Percentiles rank a stretch among this genome's conserved stretches.
Evolutionary conservation across 305 asterid species (phyloP).

Genomic region (Fraxinus sp.): DNA sequence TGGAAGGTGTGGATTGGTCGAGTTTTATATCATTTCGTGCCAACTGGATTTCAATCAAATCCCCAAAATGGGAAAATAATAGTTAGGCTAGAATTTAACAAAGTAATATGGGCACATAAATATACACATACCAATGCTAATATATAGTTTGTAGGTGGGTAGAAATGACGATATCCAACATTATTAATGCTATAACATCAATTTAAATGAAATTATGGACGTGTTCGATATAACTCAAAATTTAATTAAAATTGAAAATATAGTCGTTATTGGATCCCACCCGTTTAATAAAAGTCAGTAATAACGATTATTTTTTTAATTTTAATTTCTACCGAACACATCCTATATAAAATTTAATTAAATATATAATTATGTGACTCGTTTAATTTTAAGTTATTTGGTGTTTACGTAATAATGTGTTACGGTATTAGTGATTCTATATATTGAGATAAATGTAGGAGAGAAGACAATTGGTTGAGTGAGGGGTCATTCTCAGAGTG

Average conservation of each 20-base stretch:
- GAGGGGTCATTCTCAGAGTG: slow-evolving; percentile 29
- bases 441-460: neutral
- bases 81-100: neutral
- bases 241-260: too few relatives aligned
- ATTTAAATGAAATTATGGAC: too few relatives aligned
- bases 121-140: neutral
- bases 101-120: neutral
- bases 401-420: too few relatives aligned
- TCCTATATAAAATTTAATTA: too few relatives aligned
- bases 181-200: neutral
- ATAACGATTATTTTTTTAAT: too few relatives aligned
- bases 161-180: neutral
- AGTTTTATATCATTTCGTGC: neutral
- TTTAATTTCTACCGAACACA: too few relatives aligned
- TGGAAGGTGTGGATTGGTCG: neutral
- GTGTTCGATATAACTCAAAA: too few relatives aligned
- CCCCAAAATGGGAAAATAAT: neutral
- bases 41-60: neutral
- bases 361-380: neutral
- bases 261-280: too few relatives aligned
- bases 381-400: too few relatives aligned
- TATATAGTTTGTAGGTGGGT: neutral
- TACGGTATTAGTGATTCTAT: neutral
- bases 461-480: slow-evolving; percentile 11
- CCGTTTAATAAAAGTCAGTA: too few relatives aligned